These are phyloP conservation scores for Xeromyces bisporus DNA, from an alignment of 495 filamentous ascomycete genomes.

Conservation along the genomic window DNA sequence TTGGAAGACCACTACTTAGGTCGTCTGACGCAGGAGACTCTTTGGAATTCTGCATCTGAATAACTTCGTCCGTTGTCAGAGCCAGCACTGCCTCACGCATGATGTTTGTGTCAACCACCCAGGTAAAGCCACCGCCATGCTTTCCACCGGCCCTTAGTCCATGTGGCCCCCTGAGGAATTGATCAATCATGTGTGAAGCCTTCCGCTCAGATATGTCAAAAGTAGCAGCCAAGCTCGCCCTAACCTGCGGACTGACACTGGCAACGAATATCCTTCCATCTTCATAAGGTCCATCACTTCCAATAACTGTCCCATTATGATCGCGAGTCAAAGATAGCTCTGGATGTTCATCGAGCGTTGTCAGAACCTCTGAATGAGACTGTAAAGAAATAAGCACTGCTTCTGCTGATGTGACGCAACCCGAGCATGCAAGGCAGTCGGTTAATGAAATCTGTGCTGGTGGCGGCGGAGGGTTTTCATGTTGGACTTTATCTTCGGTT, in stretches of 20 bases:
- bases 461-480: conserved; percentile 37
- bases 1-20: conserved; percentile 19
- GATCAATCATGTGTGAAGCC: conserved; percentile 65
- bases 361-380: conserved; percentile 78
- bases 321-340: conserved; percentile 21
- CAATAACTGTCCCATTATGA: conserved; percentile 11
- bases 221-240: conserved; percentile 73
- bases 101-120: conserved; percentile 74
- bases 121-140: conserved; percentile 61
- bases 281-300: conserved; percentile 13
- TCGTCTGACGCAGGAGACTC: conserved; percentile 7
- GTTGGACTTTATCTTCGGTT: conserved; percentile 62
- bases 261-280: conserved; percentile 66
- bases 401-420: conserved; percentile 93
- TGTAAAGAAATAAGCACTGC: conserved; percentile 86
- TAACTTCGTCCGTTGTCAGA: conserved; percentile 64
- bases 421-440: conserved; percentile 93
- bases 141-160: conserved; percentile 53
- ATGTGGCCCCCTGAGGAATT: conserved; percentile 52
- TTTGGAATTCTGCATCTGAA: conserved; percentile 19
- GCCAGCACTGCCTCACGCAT: conserved; percentile 62
- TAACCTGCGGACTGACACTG: conserved; percentile 76
- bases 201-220: conserved; percentile 54
- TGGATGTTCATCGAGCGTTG: conserved; percentile 52
- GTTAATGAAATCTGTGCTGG: conserved; percentile 85